Evolutionary conservation across 1,284 basidiomycete species (phyloP), one percentile per base, ranked within the genome.

Genomic region (Microbotryum silenes-acaulis): DNA sequence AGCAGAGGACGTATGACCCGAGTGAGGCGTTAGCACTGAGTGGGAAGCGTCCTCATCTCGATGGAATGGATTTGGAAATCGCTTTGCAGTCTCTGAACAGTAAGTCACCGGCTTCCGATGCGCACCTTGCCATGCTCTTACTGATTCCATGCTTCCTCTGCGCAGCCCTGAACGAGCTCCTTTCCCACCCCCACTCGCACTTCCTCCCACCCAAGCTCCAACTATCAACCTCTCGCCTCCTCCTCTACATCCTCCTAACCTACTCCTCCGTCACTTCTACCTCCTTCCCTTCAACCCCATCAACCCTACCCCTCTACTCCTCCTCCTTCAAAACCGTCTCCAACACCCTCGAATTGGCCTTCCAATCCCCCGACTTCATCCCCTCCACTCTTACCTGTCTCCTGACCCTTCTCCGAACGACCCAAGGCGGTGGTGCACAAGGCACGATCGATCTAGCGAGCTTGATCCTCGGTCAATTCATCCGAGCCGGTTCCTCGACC

Each of bases 1-100:
- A 61, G 37, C 64, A 65, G 55, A 59, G 42, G 29, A 62, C 51
- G 54, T 68, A 61, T 48, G 66, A 68, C 37, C 63, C 66, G 55
- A 54, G 54, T 27, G 66, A 68, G 47, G 61, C 59, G 29, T 61
- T 68, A 59, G 61, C 52, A 14, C 52, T 54, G 33, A 21, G 51
- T 16, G 45, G 25, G 29, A 42, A 47, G 18, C 29, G 66, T 6
- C 51, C 60, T 2, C 47, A 27, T 16, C 42, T 68, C 20, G 66
- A 61, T 7, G 61, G 63, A 46, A 29, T 45, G 4, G 66, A 68
- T 21, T 14, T 66, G 16, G 61, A 62, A 12, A 57, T 66, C 20
- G 64, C 66, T 2, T 50, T 61, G 46, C 57, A 61, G 1, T 64
- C 54, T 1, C 56, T 68, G 12, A 56, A 51, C 6, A 68, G 66